Evolutionary conservation across 2,329 filamentous ascomycete species (phyloP), one percentile per base, ranked within the genome.

Genomic region (Sporothrix inflata): DNA sequence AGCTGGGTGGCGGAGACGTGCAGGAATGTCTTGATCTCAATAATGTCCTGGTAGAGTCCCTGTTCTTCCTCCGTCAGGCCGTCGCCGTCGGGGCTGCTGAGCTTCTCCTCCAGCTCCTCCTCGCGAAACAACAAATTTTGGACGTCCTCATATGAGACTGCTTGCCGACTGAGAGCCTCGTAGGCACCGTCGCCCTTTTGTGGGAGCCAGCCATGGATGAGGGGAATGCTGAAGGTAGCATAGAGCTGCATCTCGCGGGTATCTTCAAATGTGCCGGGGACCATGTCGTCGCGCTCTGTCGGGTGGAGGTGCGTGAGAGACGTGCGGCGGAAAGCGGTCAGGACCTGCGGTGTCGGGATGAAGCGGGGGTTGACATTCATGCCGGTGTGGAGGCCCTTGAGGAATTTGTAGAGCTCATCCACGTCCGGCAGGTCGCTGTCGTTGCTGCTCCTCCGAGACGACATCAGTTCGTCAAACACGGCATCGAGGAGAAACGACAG

Each of bases 341-440:
- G 78, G 24, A 84, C 80, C 16, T 86, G 83, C 8, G 82, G 79
- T 0, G 84, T 86, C 1, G 93, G 87, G 8, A 97, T 86, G 75
- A 97, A 96, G 24, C 92, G 89, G 2, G 96, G 96, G 75, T 99
- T 99, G 72, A 98, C 95, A 77, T 98, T 99, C 93, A 99, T 97
- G 49, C 96, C 96, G 0, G 94, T 98, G 77, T 98, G 94, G 2
- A 99, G 84, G 60, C 93, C 92, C 72, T 96, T 89, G 1, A 99
- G 84, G 78, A 99, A 99, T 7, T 87, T 86, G 79, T 97, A 97
- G 1, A 99, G 85, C 73, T 97, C 94, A 47, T 91, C 88, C 11
- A 98, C 91, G 79, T 98, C 96, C 0, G 95, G 95, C 30, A 98
- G 82, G 19, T 89, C 84, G 1, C 86, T 86, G 45, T 90, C 88